phyloP scores from a whole-genome alignment of 202 grass and related monocot species.

The Dendrocalamus latiflorus region DNA sequence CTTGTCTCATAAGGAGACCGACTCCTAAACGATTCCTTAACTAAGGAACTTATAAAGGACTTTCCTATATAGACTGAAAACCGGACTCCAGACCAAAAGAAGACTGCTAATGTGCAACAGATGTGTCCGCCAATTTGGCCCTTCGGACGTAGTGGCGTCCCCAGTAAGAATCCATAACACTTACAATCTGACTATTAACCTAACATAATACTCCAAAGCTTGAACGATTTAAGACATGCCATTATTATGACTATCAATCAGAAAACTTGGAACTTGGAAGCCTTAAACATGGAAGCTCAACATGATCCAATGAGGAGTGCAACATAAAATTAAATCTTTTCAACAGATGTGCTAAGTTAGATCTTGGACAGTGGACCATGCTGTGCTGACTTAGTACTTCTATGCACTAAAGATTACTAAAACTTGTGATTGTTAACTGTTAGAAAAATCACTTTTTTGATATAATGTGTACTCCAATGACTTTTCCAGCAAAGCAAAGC shows the following conservation, averaged over 20 bases:
- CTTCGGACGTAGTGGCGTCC: too few species aligned
- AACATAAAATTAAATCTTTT: not conserved
- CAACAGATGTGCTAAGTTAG: not conserved
- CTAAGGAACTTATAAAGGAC: too few species aligned
- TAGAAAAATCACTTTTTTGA: not conserved
- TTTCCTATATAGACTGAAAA: too few species aligned
- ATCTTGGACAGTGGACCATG: not conserved
- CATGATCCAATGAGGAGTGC: not conserved
- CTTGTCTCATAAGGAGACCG: too few species aligned
- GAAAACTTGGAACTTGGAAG: not conserved
- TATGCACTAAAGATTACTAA: not conserved
- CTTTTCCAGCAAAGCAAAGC: not conserved
- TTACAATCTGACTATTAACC: not conserved
- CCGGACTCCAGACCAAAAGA: too few species aligned
- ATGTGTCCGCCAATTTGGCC: too few species aligned
- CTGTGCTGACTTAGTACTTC: slow-evolving; percentile 1
- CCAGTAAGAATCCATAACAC: too few species aligned
- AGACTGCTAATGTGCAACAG: too few species aligned
- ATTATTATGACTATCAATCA: not conserved
- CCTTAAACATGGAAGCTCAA: not conserved
- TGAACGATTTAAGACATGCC: not conserved
- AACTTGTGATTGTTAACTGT: not conserved
- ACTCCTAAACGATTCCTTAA: too few species aligned
- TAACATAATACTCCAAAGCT: not conserved
- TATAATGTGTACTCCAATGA: not conserved